phyloP scores from a whole-genome alignment of 2,329 filamentous ascomycete species.

The Calonectria pseudoreteaudii region DNA sequence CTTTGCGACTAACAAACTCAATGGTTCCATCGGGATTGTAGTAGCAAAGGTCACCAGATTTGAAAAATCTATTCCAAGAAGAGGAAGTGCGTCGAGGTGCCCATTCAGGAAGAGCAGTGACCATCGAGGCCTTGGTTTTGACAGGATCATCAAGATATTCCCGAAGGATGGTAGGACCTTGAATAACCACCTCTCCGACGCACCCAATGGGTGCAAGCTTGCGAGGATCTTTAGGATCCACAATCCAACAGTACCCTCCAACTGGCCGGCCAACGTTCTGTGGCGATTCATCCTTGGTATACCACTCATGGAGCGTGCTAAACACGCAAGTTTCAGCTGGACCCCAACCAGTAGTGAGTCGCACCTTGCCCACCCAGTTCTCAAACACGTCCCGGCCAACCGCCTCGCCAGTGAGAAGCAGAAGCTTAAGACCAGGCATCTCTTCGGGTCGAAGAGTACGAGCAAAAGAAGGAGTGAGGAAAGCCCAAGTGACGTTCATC shows the following conservation, averaged over 20 bases:
- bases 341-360: constrained; percentile 39
- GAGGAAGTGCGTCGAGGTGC: constrained; percentile 28
- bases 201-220: constrained; percentile 29
- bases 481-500: constrained; percentile 32
- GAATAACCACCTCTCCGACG: constrained; percentile 35
- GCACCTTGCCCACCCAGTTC: constrained; percentile 31
- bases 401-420: constrained; percentile 38
- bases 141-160: constrained; percentile 37
- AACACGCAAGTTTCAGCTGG: constrained; percentile 37
- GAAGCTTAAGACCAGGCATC: constrained; percentile 15
- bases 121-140: constrained; percentile 44
- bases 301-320: constrained; percentile 17
- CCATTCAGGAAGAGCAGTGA: constrained; percentile 42
- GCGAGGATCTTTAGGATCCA: constrained; percentile 33
- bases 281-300: background rate
- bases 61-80: constrained; percentile 32
- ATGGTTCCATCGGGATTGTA: constrained; percentile 51
- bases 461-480: constrained; percentile 40
- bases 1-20: constrained; percentile 60
- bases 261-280: constrained; percentile 24
- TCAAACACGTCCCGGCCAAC: constrained; percentile 28
- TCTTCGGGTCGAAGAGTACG: constrained; percentile 35
- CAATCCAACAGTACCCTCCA: constrained; percentile 30
- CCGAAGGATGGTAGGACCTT: constrained; percentile 35
- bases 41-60: constrained; percentile 39